Base-by-base conservation (phyloP, 331 rosid species). In the Cydonia oblonga region DNA sequence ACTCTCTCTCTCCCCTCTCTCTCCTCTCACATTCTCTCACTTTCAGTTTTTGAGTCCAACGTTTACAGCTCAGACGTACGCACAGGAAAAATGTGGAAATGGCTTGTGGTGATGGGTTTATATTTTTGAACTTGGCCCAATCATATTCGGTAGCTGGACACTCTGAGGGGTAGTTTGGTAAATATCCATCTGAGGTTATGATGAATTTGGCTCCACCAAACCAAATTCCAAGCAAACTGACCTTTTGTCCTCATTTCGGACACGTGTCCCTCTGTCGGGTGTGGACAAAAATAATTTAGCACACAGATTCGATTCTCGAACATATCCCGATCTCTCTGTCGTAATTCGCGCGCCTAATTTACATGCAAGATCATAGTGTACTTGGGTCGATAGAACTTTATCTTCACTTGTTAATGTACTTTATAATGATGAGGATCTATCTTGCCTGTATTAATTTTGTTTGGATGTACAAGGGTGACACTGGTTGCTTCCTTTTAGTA, bases 31-130 rank as follows among this genome's bases (percentile, higher is more conserved):
- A 65, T 29, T 24, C 30, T 49, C 16, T 16, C 42, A 9, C 64
- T 70, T 56, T 73, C 65, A 82, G 70, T 52, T 65, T 77, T 77
- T 38, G 32, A 22, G 77, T 61, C 69, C 79, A 67, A 59, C 75
- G 71, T 71, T 76, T 64, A 84, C 83, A 85, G 79, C 87, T 86
- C 87, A 83, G 74, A 76, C 32, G 53, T 4, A 38, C 58, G 70
- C 74, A 38, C 13, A 38, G 42, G 64, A 64, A 64, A 73, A 66
- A 63, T 70, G 57, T 70, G 62, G 78, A 84, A 73, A 63, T 57
- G 35, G 65, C 53, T 49, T 19, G 5, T 69, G 71, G 63, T 62
- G 35, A 62, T 64, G 81, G 78, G 72, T 62, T 53, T 60, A 53
- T 7, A 1, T 65, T 81, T 52, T 28, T 7, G 42, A 60, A 51